Percentiles rank a stretch among this genome's conserved stretches.
These are phyloP conservation scores for Huntiella abstrusa DNA, from an alignment of 2,329 filamentous ascomycete genomes.

Conservation along the genomic window DNA sequence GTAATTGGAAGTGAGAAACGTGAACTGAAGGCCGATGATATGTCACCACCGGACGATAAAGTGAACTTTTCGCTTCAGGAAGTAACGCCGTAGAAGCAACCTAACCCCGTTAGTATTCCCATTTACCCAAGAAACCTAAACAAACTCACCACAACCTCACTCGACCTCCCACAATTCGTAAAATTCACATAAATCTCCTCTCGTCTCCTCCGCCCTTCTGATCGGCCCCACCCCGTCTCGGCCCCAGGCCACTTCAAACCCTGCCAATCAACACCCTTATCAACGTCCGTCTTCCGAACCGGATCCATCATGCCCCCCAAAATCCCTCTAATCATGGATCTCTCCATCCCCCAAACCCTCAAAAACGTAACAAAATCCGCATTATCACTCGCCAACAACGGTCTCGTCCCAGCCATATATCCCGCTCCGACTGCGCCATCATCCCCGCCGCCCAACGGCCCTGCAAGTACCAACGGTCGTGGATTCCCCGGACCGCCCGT, in stretches of 20 bases:
- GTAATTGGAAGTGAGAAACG: constrained; percentile 47
- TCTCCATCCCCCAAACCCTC: constrained; percentile 22
- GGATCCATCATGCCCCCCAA: neutral
- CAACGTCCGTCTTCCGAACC: constrained; percentile 17
- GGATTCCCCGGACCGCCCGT: too few relatives aligned
- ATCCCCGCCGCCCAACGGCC: neutral
- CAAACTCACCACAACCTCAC: too few relatives aligned
- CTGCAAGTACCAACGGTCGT: neutral
- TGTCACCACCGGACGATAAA: too few relatives aligned
- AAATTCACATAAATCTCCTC: constrained; percentile 36
- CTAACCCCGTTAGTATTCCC: too few relatives aligned
- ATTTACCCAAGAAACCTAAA: too few relatives aligned
- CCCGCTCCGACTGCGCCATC: neutral
- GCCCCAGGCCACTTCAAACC: constrained; percentile 33
- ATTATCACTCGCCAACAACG: constrained; percentile 29
- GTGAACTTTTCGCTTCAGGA: too few relatives aligned
- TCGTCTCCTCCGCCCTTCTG: constrained; percentile 29
- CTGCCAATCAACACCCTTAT: constrained; percentile 39
- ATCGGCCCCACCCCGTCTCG: constrained; percentile 29
- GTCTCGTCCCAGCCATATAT: constrained; percentile 17
- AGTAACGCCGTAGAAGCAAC: too few relatives aligned
- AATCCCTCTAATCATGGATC: neutral
- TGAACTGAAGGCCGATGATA: constrained; percentile 21
- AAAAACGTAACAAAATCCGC: constrained; percentile 31
- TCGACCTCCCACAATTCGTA: constrained; percentile 25